Conservation (phyloP, 139 green algal genomes). For the Desmodesmus armatus region DNA sequence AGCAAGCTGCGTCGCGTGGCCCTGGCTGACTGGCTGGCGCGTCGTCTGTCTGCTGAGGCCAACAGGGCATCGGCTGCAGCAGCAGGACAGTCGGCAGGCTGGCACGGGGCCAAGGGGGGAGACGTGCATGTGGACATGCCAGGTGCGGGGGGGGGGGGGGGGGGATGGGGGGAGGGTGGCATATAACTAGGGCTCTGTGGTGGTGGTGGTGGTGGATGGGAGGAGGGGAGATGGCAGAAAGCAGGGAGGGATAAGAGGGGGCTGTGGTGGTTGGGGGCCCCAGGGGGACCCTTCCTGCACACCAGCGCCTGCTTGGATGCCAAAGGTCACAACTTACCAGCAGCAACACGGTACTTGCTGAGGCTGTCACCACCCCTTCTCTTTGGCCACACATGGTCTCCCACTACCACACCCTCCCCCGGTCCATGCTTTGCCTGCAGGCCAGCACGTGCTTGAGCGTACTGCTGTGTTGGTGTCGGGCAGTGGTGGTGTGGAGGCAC, state of each 20-base stretch:
- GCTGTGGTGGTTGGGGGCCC: no score
- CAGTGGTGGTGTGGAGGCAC: slow-evolving; percentile 63
- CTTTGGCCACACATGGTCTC: no score
- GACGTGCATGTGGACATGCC: slow-evolving; percentile 75
- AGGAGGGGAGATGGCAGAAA: no score
- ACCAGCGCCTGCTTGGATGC: no score
- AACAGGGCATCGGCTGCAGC: slow-evolving; percentile 20
- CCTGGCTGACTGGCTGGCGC: slow-evolving; percentile 72
- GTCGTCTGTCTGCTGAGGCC: slow-evolving; percentile 60
- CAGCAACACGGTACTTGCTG: no score
- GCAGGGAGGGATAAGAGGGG: no score
- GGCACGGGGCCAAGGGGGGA: slow-evolving; percentile 76
- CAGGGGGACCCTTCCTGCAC: no score
- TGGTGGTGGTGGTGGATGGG: no score
- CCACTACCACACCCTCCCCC: not conserved
- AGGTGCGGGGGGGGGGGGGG: slow-evolving; percentile 26
- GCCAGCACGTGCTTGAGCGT: slow-evolving; percentile 57
- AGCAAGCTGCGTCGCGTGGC: slow-evolving; percentile 53
- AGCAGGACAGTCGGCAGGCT: slow-evolving; percentile 50
- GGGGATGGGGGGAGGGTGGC: no score
- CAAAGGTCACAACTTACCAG: no score
- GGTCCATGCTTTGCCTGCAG: not conserved
- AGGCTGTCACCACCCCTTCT: no score
- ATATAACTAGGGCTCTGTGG: no score
- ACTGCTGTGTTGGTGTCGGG: slow-evolving; percentile 61